Conservation (phyloP, 805 yeast species). For the Yamadazyma nakazawae region DNA sequence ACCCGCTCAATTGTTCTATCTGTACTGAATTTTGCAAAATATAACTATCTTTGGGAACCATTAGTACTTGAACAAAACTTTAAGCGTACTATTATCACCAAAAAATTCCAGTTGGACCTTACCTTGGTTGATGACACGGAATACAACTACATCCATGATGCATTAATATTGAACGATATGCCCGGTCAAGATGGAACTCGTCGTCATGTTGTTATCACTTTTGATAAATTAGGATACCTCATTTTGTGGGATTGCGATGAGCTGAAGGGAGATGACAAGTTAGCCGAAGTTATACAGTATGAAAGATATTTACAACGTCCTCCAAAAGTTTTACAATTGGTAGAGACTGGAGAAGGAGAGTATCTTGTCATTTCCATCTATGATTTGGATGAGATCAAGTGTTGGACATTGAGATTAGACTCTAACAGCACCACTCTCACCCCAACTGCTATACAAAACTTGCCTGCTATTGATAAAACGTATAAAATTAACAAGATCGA, state of each 20-base stretch:
- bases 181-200: slow-evolving; percentile 15
- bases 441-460: slow-evolving; percentile 23
- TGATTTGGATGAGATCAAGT: slow-evolving; percentile 10
- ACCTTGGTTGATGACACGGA: slow-evolving; percentile 1
- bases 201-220: slow-evolving; percentile 30
- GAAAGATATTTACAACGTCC: background rate
- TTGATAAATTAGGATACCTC: slow-evolving; percentile 36
- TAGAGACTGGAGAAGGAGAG: slow-evolving; percentile 7
- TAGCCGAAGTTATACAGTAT: slow-evolving; percentile 23
- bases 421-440: background rate
- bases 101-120: slow-evolving; percentile 28
- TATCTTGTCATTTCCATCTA: slow-evolving; percentile 10
- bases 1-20: slow-evolving; percentile 31
- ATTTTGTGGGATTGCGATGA: slow-evolving; percentile 60
- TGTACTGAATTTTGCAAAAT: slow-evolving; percentile 34
- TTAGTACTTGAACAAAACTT: slow-evolving; percentile 18
- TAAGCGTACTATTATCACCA: slow-evolving; percentile 27
- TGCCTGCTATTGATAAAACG: slow-evolving; percentile 17
- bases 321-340: slow-evolving; percentile 10
- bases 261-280: slow-evolving; percentile 24
- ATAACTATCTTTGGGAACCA: slow-evolving; percentile 45
- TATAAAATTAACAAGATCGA: slow-evolving; percentile 48
- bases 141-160: slow-evolving; percentile 23
- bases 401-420: slow-evolving; percentile 48
- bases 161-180: slow-evolving; percentile 34